A percentile compares a stretch with the other conserved stretches of the same genome.
phyloP scores from a whole-genome alignment of 2,329 filamentous ascomycete species.

The Xylaria sp. region DNA sequence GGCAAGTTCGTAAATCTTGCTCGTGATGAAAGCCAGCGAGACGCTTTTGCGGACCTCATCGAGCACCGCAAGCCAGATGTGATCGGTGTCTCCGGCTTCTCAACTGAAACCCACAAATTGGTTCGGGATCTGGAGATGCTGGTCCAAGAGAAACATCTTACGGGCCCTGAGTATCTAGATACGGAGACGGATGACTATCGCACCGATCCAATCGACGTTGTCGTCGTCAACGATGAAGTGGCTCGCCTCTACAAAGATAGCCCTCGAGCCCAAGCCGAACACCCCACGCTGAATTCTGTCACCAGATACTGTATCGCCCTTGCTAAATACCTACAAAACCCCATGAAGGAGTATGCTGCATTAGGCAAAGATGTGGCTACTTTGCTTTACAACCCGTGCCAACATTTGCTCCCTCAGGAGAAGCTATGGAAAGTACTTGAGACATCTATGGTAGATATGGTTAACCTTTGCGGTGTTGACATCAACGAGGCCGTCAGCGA shows the following conservation, averaged over 20 bases:
- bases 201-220: conserved; percentile 83
- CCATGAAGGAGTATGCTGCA: conserved; percentile 95
- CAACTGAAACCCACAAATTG: conserved; percentile 85
- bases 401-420: conserved; percentile 87
- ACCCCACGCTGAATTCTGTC: conserved; percentile 81
- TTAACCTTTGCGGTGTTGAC: conserved; percentile 95
- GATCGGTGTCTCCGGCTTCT: conserved; percentile 88
- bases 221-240: conserved; percentile 96
- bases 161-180: conserved; percentile 84
- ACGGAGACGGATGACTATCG: conserved; percentile 78
- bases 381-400: conserved; percentile 87
- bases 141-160: conserved; percentile 80
- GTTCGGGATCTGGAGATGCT: conserved; percentile 84
- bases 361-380: conserved; percentile 89
- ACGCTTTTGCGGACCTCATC: conserved; percentile 81
- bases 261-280: conserved; percentile 79
- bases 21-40: conserved; percentile 72
- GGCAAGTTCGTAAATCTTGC: conserved; percentile 86
- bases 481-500: conserved; percentile 91
- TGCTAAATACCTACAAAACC: conserved; percentile 92
- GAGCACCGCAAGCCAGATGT: conserved; percentile 87
- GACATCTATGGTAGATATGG: conserved; percentile 98
- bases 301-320: conserved; percentile 91
- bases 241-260: conserved; percentile 96
- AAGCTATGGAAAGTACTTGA: conserved; percentile 88